Base-by-base conservation (phyloP, 2,329 filamentous ascomycete species). In the Sarocladiaceae sp. region DNA sequence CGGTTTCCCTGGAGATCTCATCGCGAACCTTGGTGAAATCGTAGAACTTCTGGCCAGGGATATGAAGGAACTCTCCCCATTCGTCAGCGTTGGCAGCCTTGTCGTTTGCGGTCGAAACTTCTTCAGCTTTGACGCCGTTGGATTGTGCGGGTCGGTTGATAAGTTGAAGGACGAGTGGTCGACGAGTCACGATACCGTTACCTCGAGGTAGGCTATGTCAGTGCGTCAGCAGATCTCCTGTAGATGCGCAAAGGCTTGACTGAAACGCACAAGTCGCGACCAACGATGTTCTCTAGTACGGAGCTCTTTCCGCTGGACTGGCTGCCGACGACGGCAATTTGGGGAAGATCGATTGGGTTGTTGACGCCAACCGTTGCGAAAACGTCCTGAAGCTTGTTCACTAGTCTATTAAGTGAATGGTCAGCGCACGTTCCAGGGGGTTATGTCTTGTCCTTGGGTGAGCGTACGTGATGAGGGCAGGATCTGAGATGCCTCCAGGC, bases 231-330 rank as follows among this genome's bases (percentile, higher is more conserved):
- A 33, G 46, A 49, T 76, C 88, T 72, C 23, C 20, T 16, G 6
- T 3, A 20, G 6, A 31, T 11, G 15, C 16, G n/a, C 11, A 19
- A 4, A 20, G n/a, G 3, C 9, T 9, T 7, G 4, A 41, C 9
- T n/a, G 26, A 16, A 6, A 45, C 47, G 15, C 76, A 97, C 91
- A 98, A 98, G 71, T 98, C 93, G 74, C 93, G 81, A 48, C 93
- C 93, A 47, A 98, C 93, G 60, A 98, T 98, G 62, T 98, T 98
- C 69, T 98, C 93, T 59, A 98, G 70, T 56, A 98, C 93, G 15
- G 93, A 98, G 76, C 89, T 96, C 82, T 98, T 98, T 70, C 93
- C 93, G 67, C 91, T 96, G 16, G 93, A 98, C 73, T 98, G 93
- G 67, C 90, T 96, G 61, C 93, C 93, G 47, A 98, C 93, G 55